Percentiles rank a stretch among this genome's conserved stretches.
phyloP scores from a whole-genome alignment of 306 rosid genomes.

The Pterocarpus santalinus region DNA sequence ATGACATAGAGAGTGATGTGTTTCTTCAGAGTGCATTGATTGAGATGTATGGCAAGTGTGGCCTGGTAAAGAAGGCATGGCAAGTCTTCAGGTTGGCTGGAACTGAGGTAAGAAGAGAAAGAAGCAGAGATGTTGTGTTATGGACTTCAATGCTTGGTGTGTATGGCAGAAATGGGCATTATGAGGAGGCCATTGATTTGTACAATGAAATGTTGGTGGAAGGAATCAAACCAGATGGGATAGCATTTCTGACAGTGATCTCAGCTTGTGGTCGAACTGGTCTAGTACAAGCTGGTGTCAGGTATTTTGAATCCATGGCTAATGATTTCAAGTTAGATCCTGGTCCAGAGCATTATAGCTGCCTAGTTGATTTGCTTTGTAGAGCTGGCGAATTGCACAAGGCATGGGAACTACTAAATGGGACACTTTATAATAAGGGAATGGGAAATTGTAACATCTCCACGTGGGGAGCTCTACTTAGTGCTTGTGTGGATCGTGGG shows the following conservation, averaged over 20 bases:
- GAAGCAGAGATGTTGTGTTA: slow-evolving; percentile 66
- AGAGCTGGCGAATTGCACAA: slow-evolving; percentile 77
- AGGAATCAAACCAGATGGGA: slow-evolving; percentile 72
- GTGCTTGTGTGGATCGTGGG: slow-evolving; percentile 71
- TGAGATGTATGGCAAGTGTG: slow-evolving; percentile 88
- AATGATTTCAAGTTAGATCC: slow-evolving; percentile 69
- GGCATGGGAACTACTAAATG: slow-evolving; percentile 72
- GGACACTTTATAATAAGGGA: slow-evolving; percentile 44
- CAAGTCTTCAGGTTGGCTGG: slow-evolving; percentile 65
- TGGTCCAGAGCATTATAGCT: slow-evolving; percentile 74
- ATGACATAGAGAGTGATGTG: slow-evolving; percentile 61
- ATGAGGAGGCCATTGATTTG: slow-evolving; percentile 64
- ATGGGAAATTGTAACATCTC: slow-evolving; percentile 55
- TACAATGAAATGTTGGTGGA: slow-evolving; percentile 69
- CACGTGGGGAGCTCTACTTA: slow-evolving; percentile 80
- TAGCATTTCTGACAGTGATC: slow-evolving; percentile 74
- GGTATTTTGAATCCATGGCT: slow-evolving; percentile 77
- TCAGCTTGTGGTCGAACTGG: slow-evolving; percentile 83
- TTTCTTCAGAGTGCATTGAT: slow-evolving; percentile 71
- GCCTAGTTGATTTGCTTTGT: slow-evolving; percentile 81
- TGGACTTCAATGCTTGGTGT: slow-evolving; percentile 88
- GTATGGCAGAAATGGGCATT: slow-evolving; percentile 71
- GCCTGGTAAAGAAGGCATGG: slow-evolving; percentile 69
- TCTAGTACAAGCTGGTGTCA: slow-evolving; percentile 68
- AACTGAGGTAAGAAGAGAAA: slow-evolving; percentile 50